These are phyloP conservation scores for Botryotinia narcissicola DNA, from an alignment of 2,329 filamentous ascomycete genomes.

Conservation along the genomic window DNA sequence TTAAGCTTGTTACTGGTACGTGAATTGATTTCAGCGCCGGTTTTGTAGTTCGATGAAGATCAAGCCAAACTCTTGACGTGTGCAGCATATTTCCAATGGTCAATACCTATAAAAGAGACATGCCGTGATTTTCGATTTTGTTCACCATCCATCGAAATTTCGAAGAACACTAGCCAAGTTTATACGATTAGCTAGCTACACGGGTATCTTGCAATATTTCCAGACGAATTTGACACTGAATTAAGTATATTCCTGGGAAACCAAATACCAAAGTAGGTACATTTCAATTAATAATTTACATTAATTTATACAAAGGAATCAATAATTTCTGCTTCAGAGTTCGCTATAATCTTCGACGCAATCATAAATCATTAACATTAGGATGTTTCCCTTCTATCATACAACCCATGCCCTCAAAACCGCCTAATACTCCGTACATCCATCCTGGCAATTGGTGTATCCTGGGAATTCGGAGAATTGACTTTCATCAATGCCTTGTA, in stretches of 20 bases:
- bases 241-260: not conserved
- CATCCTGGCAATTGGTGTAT: slow-evolving; percentile 10
- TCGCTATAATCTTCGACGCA: not conserved
- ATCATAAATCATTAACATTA: not conserved
- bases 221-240: not conserved
- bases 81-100: not conserved
- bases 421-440: slow-evolving; percentile 1
- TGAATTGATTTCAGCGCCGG: not conserved
- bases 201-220: not conserved
- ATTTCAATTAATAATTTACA: not conserved
- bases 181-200: not conserved
- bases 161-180: not conserved
- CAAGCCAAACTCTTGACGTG: not conserved
- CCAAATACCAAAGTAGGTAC: not conserved
- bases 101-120: not conserved
- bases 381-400: not conserved
- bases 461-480: not conserved
- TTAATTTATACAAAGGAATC: not conserved
- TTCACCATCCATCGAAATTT: not conserved
- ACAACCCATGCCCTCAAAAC: not conserved
- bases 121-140: not conserved
- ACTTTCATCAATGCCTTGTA: slow-evolving; percentile 7
- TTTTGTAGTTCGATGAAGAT: not conserved
- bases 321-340: not conserved
- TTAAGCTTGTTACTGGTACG: not conserved